Base-by-base conservation (phyloP, 176 grass and related monocot genomes). In the Bonia amplexicaulis region DNA sequence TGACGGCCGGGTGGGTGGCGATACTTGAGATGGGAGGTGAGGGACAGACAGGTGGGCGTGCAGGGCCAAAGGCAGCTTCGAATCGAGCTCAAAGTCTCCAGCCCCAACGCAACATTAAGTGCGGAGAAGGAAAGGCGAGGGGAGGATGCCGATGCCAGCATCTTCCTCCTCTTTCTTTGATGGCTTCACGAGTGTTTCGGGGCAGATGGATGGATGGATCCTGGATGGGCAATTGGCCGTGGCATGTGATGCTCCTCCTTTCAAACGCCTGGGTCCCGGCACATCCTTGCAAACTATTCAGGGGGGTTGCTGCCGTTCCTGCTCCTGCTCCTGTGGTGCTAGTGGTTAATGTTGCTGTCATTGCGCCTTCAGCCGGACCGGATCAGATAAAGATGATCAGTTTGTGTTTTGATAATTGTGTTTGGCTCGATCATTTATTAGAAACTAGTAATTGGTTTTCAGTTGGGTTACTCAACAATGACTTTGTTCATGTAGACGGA, bases 311-410 rank as follows among this genome's bases (percentile, higher is more conserved):
- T 64, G 17, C 3, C n/a, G 22, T 47, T 61, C 25, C 26, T 73
- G 52, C 2, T 7, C 25, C 26, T 73, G 52, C 3, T 7, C 22
- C 10, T 31, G n/a, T 42, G 79, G 31, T 71, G 65, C 47, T 40
- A 9, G 73, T 69, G 71, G 44, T 31, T 31, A n/a, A n/a, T n/a
- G 76, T 89, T 89, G 87, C 51, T 81, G 87, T 89, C 87, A 62
- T 9, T 22, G 40, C 63, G 29, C 22, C 79, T 82, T 48, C 49
- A 9, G 59, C 23, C 66, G 6, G 53, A 4, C 20, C 14, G 0
- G 5, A 29, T 39, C 61, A n/a, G 25, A 26, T 42, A 6, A 0
- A 6, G 0, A 25, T 73, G 0, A 25, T 73, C 70, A 7, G 52
- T 16, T 64, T n/a, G 76, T 31, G 76, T 16, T 58, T 33, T 37